Base-by-base conservation (phyloP, 352 stramenopile species). In the Pythium brassicae region DNA sequence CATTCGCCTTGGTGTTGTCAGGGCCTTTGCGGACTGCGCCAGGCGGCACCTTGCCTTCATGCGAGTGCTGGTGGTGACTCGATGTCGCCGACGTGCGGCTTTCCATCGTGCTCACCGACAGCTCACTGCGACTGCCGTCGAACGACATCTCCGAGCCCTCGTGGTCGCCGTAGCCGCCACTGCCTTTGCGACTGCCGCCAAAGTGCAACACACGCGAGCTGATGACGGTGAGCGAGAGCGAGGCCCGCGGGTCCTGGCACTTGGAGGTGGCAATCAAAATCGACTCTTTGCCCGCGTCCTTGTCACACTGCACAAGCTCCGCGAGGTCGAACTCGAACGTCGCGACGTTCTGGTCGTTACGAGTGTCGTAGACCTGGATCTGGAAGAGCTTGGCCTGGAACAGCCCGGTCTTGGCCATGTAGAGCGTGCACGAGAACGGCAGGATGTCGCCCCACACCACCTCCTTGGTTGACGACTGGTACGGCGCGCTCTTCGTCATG, bases 401-500 rank as follows among this genome's bases (percentile, higher is more conserved):
- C 17, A 88, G 56, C 14, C 79, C 79, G 26, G 77, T 79, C 61
- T 90, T 90, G 45, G 77, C 76, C 69, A 86, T 75, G 58, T 87
- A 90, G 25, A 90, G 74, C 29, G 79, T 88, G 58, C 71, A 84
- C 14, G 77, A 87, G 55, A 90, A 88, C 10, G 79, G 76, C 27
- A 90, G 61, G 44, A 87, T 87, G 55, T 90, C 79, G 11, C 79
- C 79, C 79, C 79, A 90, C 22, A 90, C 62, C 25, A 86, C 74
- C 61, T 90, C 79, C 19, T 77, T 78, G 54, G 53, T 69, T 52
- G 66, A 67, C 4, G 56, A 65, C 55, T 76, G 63, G 40, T 87
- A 87, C 12, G 69, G 63, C 1, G 65, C 75, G 29, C 66, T 59
- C 59, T 89, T 87, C 37, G 77, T 82, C 22, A 79, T 61, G 10